Evolutionary conservation across 192 early-diverging fungal species (phyloP).

Genomic region (Coemansia sp.): DNA sequence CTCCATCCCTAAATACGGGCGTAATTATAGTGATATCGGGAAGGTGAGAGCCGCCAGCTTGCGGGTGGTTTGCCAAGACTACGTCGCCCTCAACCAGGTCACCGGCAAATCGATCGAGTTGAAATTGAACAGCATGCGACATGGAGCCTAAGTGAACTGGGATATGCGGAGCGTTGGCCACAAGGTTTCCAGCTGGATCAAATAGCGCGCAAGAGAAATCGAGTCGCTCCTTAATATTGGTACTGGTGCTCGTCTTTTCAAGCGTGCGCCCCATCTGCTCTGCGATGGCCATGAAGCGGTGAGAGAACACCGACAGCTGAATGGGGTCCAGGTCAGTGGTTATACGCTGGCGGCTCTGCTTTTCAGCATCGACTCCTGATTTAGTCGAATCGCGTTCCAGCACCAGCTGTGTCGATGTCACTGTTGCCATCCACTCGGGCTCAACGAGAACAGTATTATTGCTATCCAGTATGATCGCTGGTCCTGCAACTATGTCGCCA

Average conservation of each 20-base stretch:
- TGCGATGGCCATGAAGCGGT: conserved; percentile 97
- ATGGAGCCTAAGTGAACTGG: conserved; percentile 93
- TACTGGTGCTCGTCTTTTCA: conserved; percentile 91
- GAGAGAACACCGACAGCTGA: conserved; percentile 86
- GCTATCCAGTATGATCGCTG: conserved; percentile 86
- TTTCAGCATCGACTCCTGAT: neutral
- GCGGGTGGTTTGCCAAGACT: conserved; percentile 92
- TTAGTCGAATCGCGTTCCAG: conserved; percentile 16
- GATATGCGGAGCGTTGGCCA: conserved; percentile 88
- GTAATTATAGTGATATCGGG: conserved; percentile 97
- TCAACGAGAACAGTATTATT: conserved; percentile 89
- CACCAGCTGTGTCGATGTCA: conserved; percentile 71
- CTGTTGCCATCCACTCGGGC: conserved; percentile 70
- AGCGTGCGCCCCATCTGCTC: conserved; percentile 96
- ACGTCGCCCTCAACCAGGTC: conserved; percentile 89
- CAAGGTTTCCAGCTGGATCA: conserved; percentile 80
- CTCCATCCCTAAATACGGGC: conserved; percentile 74
- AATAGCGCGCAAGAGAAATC: conserved; percentile 98
- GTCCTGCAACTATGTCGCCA: conserved; percentile 76
- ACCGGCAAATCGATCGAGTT: conserved; percentile 72
- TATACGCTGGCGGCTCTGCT: neutral
- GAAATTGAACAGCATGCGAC: conserved; percentile 91
- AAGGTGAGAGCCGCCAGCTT: conserved; percentile 91
- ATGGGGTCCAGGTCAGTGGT: conserved; percentile 81
- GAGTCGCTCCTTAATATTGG: conserved; percentile 97